phyloP scores from a whole-genome alignment of 169 alveolate genomes.

The Eimeria acervulina region DNA sequence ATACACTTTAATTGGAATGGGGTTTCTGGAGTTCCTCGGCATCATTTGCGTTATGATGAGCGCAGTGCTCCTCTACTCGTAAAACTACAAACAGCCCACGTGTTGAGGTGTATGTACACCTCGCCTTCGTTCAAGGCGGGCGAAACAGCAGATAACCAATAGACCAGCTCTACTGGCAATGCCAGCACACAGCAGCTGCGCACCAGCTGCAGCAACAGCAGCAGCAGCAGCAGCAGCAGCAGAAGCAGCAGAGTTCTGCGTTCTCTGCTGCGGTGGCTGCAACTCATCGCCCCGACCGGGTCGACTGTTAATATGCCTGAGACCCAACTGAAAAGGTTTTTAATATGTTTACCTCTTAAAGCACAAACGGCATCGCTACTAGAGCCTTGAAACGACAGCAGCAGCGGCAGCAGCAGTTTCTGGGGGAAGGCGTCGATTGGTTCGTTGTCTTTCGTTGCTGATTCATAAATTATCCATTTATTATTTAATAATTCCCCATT shows the following conservation, averaged over 20 bases:
- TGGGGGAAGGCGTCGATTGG: too few relatives aligned
- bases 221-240: constrained; percentile 11
- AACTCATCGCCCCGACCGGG: too few relatives aligned
- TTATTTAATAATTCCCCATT: too few relatives aligned
- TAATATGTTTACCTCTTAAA: too few relatives aligned
- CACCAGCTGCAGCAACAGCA: background rate
- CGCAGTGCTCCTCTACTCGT: constrained; percentile 93
- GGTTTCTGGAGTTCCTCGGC: constrained; percentile 94
- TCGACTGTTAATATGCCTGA: too few relatives aligned
- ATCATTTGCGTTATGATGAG: constrained; percentile 94
- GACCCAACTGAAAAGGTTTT: too few relatives aligned
- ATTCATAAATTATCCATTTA: too few relatives aligned
- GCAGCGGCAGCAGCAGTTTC: too few relatives aligned
- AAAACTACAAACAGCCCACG: background rate
- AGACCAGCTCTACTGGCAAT: background rate
- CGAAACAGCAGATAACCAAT: background rate
- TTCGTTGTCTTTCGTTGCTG: too few relatives aligned
- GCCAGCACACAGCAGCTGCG: background rate
- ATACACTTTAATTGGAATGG: constrained; percentile 95
- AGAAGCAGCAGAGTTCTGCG: background rate
- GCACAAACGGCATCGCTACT: too few relatives aligned
- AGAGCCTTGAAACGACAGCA: too few relatives aligned
- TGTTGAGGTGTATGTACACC: constrained; percentile 16
- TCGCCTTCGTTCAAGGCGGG: too few relatives aligned
- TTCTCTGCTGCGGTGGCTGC: background rate